phyloP scores from a whole-genome alignment of 2,329 filamentous ascomycete genomes.

The Chrysosporium keratinophilum region DNA sequence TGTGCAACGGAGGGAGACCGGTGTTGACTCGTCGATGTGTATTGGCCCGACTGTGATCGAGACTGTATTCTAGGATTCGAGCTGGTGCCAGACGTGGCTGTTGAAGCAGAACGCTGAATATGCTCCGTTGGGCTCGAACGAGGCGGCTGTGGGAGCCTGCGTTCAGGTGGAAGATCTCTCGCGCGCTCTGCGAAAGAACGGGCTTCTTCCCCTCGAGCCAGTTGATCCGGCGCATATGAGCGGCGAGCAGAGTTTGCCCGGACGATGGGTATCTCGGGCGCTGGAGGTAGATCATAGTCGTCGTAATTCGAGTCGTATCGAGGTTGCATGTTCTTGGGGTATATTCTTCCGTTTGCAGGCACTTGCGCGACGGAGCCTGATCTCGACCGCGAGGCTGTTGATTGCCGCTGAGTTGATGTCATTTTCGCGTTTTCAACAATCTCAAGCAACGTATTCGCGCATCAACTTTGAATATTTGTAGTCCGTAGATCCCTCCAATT shows the following conservation, averaged over 20 bases:
- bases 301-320: not conserved
- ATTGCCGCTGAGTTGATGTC: not conserved
- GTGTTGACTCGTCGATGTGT: not conserved
- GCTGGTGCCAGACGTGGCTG: not conserved
- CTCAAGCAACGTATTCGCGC: not conserved
- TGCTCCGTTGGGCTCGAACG: constrained; percentile 4
- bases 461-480: too few species aligned
- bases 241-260: constrained; percentile 50
- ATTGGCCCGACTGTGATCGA: constrained; percentile 3
- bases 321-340: not conserved
- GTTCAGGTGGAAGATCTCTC: constrained; percentile 5
- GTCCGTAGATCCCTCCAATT: too few species aligned
- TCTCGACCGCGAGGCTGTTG: not conserved
- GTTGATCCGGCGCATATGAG: constrained; percentile 34
- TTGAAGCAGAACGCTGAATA: not conserved
- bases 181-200: constrained; percentile 23
- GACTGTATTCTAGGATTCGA: not conserved
- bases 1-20: constrained; percentile 2
- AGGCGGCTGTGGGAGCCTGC: constrained; percentile 7
- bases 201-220: constrained; percentile 12
- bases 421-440: not conserved
- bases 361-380: constrained; percentile 1
- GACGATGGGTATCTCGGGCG: constrained; percentile 51
- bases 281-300: constrained; percentile 36
- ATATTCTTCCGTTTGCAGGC: not conserved